Conservation (phyloP, 768 basidiomycete species). For the Amanita jacksonii region DNA sequence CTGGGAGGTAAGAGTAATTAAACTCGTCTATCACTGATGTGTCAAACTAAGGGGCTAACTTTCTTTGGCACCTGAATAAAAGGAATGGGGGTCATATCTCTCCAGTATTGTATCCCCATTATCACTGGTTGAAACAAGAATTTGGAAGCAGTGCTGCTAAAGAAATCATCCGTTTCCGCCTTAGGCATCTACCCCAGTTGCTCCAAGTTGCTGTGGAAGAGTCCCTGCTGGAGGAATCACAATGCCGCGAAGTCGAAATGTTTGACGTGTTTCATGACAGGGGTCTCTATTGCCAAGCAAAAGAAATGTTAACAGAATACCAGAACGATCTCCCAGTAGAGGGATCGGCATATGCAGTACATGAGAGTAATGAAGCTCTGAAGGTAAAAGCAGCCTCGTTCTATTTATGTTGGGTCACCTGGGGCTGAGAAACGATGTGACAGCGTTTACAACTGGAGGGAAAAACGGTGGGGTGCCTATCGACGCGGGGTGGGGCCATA, state of each 20-base stretch:
- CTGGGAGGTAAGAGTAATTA: constrained; percentile 42
- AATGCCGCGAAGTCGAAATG: constrained; percentile 48
- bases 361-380: constrained; percentile 20
- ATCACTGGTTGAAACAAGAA: constrained; percentile 32
- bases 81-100: constrained; percentile 69
- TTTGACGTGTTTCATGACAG: constrained; percentile 45
- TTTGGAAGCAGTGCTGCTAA: constrained; percentile 39
- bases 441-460: constrained; percentile 43
- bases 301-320: constrained; percentile 35
- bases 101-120: constrained; percentile 52
- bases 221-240: constrained; percentile 38
- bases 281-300: constrained; percentile 32
- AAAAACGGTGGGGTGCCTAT: constrained; percentile 39
- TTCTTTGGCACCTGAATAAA: not conserved
- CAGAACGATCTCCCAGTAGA: constrained; percentile 42
- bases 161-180: constrained; percentile 50
- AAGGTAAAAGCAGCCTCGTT: constrained; percentile 15
- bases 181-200: constrained; percentile 44
- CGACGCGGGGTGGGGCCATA: constrained; percentile 47
- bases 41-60: not conserved
- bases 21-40: too few species aligned
- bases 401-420: not conserved
- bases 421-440: not conserved
- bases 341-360: constrained; percentile 23
- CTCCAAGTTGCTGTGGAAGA: constrained; percentile 44